These are phyloP conservation scores for Quercus ilex DNA, from an alignment of 306 rosid genomes.

Conservation along the genomic window DNA sequence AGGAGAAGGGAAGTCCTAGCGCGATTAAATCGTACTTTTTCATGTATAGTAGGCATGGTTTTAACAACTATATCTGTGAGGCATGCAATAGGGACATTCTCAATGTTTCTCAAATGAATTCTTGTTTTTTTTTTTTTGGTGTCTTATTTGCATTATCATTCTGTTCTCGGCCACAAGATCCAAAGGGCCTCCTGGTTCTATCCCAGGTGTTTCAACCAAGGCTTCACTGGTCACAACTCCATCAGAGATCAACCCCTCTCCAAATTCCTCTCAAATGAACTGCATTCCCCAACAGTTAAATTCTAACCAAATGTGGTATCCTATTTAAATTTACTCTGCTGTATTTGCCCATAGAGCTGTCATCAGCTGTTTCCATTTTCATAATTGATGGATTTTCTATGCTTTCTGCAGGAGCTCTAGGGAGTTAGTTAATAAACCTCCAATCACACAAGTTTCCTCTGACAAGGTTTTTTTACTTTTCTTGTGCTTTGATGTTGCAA, in stretches of 20 bases:
- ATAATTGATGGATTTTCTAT: constrained; percentile 1
- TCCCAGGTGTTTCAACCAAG: constrained; percentile 17
- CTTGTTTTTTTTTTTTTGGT: not conserved
- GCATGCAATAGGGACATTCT: not conserved
- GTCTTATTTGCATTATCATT: not conserved
- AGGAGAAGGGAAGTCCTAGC: constrained; percentile 78
- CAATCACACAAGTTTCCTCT: constrained; percentile 51
- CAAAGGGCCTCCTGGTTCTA: constrained; percentile 37
- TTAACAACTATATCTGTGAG: too few relatives aligned
- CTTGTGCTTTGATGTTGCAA: not conserved
- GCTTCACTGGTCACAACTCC: not conserved
- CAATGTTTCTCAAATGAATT: constrained; percentile 10
- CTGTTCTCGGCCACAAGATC: constrained; percentile 56
- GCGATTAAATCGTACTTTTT: constrained; percentile 52
- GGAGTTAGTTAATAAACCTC: constrained; percentile 29
- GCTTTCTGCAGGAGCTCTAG: constrained; percentile 30
- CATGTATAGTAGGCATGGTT: too few relatives aligned
- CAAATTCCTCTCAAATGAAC: constrained; percentile 19
- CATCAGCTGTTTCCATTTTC: not conserved
- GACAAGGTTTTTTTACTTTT: constrained; percentile 56
- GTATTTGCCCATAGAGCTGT: not conserved
- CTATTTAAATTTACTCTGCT: not conserved
- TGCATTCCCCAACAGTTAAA: constrained; percentile 23
- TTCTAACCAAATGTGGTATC: constrained; percentile 32
- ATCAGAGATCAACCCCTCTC: too few relatives aligned